phyloP scores from a whole-genome alignment of 169 alveolate genomes.

The Eimeria brunetti region DNA sequence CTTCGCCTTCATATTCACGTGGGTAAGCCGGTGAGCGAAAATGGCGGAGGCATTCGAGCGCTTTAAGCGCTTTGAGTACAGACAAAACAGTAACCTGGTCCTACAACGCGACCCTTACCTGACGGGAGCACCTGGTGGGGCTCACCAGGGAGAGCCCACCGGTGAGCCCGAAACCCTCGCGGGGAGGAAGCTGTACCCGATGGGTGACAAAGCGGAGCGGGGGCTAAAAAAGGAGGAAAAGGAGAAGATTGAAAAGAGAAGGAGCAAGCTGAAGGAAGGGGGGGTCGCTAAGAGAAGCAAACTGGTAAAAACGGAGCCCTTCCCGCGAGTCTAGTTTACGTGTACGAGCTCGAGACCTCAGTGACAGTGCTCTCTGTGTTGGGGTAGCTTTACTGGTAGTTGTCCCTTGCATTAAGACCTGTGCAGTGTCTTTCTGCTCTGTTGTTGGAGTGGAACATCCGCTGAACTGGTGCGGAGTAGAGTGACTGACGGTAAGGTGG shows the following conservation, averaged over 20 bases:
- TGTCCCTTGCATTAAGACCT: neutral
- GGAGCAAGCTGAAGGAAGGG: constrained; percentile 80
- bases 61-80: constrained; percentile 95
- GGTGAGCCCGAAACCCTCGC: constrained; percentile 98
- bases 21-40: constrained; percentile 8
- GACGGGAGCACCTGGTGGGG: constrained; percentile 77
- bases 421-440: neutral
- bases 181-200: constrained; percentile 91
- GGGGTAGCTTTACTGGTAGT: neutral
- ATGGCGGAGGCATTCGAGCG: constrained; percentile 97
- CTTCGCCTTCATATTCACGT: neutral
- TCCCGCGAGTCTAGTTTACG: neutral
- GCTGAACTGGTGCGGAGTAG: neutral
- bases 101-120: constrained; percentile 83
- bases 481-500: neutral
- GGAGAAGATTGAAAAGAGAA: constrained; percentile 80
- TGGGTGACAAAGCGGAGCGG: constrained; percentile 96
- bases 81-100: constrained; percentile 86
- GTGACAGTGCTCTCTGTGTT: neutral
- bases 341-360: neutral
- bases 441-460: neutral
- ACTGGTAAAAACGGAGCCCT: constrained; percentile 8
- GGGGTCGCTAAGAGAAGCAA: constrained; percentile 79
- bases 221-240: constrained; percentile 81
- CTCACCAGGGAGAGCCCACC: constrained; percentile 91